phyloP scores from a whole-genome alignment of 306 rosid species.

The Betula pendula region DNA sequence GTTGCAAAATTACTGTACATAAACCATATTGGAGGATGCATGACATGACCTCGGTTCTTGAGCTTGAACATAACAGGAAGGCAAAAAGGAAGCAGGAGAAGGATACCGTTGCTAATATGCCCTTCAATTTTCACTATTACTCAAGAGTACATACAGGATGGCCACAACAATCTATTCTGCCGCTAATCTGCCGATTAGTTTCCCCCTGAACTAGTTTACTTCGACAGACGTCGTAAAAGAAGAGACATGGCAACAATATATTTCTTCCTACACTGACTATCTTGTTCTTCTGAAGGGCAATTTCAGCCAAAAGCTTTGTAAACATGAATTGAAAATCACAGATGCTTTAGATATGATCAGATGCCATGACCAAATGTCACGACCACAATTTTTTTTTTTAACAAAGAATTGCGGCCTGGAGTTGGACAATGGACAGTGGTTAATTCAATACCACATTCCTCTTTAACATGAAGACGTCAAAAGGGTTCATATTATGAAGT shows the following conservation, averaged over 20 bases:
- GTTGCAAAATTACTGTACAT: neutral
- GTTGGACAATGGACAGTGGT: neutral
- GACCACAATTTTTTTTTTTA: too few relatives aligned
- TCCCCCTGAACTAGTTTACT: too few relatives aligned
- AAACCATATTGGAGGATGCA: neutral
- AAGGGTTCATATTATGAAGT: neutral
- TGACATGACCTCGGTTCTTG: neutral
- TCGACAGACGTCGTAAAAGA: too few relatives aligned
- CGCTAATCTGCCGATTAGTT: too few relatives aligned
- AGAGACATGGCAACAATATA: neutral
- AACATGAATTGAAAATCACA: neutral
- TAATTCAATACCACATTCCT: neutral
- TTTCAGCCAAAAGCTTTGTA: neutral
- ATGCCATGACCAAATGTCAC: too few relatives aligned
- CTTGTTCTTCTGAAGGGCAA: neutral
- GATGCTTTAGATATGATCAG: too few relatives aligned
- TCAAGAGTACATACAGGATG: too few relatives aligned
- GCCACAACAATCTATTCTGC: too few relatives aligned
- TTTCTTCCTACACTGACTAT: neutral
- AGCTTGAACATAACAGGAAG: too few relatives aligned
- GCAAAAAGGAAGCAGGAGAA: neutral
- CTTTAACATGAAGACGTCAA: neutral
- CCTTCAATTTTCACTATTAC: too few relatives aligned
- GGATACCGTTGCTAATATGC: too few relatives aligned
- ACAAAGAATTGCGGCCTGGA: too few relatives aligned